Percentiles rank a stretch among this genome's conserved stretches.
Evolutionary conservation across 2,329 filamentous ascomycete species (phyloP).

Genomic region (Plenodomus tracheiphilus): DNA sequence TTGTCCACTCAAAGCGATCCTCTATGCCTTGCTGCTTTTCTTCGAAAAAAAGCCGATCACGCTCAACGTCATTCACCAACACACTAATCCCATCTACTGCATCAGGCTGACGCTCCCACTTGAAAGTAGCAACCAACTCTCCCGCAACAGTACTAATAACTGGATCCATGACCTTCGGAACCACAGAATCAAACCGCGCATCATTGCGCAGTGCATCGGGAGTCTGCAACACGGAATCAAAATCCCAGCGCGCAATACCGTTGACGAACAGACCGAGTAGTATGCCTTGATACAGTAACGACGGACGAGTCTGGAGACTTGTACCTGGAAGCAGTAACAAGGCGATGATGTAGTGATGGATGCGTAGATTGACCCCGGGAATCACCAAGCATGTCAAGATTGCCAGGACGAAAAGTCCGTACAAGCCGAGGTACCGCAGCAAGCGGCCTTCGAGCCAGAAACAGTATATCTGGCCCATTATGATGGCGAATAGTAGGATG

Average conservation of each 20-base stretch:
- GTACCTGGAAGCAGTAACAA: slow-evolving; percentile 42
- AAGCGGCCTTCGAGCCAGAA: slow-evolving; percentile 85
- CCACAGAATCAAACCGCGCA: slow-evolving; percentile 56
- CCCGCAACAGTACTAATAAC: slow-evolving; percentile 22
- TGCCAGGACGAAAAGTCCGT: slow-evolving; percentile 65
- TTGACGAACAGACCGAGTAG: slow-evolving; percentile 43
- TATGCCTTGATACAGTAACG: slow-evolving; percentile 41
- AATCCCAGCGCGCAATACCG: slow-evolving; percentile 43
- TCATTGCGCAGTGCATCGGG: slow-evolving; percentile 67
- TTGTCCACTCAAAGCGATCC: slow-evolving; percentile 32
- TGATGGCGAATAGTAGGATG: slow-evolving; percentile 66
- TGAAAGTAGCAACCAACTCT: slow-evolving; percentile 63
- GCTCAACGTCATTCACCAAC: slow-evolving; percentile 82
- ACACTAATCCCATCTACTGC: slow-evolving; percentile 74
- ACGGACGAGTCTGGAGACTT: slow-evolving; percentile 40
- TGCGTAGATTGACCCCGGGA: slow-evolving; percentile 77
- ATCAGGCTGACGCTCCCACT: slow-evolving; percentile 51
- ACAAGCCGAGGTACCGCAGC: slow-evolving; percentile 75
- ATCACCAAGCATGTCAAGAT: slow-evolving; percentile 72
- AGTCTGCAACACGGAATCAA: slow-evolving; percentile 74
- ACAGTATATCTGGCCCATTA: slow-evolving; percentile 77
- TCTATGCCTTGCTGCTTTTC: slow-evolving; percentile 8
- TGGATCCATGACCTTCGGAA: slow-evolving; percentile 52
- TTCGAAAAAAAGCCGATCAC: slow-evolving; percentile 44
- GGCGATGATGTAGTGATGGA: slow-evolving; percentile 69